Evolutionary conservation across 1,284 basidiomycete genomes (phyloP).

Genomic region (Leccinum insigne): DNA sequence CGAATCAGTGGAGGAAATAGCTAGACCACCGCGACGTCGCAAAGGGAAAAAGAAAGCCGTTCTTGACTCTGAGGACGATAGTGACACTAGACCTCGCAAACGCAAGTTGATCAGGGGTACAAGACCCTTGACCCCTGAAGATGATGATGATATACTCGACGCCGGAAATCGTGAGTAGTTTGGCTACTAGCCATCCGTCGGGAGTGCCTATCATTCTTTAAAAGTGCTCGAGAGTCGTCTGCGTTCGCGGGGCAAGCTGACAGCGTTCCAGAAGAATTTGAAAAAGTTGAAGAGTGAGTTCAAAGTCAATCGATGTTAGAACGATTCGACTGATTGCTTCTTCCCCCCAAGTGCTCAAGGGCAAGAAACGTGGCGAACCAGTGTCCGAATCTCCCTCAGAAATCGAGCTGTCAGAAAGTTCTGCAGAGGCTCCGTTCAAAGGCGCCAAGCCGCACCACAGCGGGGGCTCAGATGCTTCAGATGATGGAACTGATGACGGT

Average conservation of each 20-base stretch:
- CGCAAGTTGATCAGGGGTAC: constrained; percentile 51
- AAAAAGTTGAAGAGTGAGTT: constrained; percentile 58
- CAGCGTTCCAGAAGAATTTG: constrained; percentile 60
- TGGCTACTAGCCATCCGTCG: background rate
- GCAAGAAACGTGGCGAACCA: constrained; percentile 48
- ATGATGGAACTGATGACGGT: constrained; percentile 26
- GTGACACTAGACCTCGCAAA: constrained; percentile 34
- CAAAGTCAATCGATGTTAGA: background rate
- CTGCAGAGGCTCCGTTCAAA: constrained; percentile 27
- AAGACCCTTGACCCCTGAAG: constrained; percentile 46
- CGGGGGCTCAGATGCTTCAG: constrained; percentile 19
- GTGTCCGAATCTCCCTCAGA: constrained; percentile 38
- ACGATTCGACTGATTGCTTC: constrained; percentile 6
- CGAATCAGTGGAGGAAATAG: constrained; percentile 23
- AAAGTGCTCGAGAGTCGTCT: constrained; percentile 65
- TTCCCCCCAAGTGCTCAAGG: constrained; percentile 30
- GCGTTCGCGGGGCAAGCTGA: constrained; percentile 58
- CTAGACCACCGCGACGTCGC: constrained; percentile 15
- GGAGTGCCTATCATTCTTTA: constrained; percentile 29
- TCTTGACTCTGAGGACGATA: constrained; percentile 32
- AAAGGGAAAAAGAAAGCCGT: constrained; percentile 22
- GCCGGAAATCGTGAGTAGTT: constrained; percentile 52
- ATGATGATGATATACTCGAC: constrained; percentile 51
- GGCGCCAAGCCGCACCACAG: constrained; percentile 28
- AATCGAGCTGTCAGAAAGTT: constrained; percentile 34